A percentile compares a stretch with the other conserved stretches of the same genome.
Conservation (phyloP, 208 protist genomes). For the Acanthamoeba lenticulata region DNA sequence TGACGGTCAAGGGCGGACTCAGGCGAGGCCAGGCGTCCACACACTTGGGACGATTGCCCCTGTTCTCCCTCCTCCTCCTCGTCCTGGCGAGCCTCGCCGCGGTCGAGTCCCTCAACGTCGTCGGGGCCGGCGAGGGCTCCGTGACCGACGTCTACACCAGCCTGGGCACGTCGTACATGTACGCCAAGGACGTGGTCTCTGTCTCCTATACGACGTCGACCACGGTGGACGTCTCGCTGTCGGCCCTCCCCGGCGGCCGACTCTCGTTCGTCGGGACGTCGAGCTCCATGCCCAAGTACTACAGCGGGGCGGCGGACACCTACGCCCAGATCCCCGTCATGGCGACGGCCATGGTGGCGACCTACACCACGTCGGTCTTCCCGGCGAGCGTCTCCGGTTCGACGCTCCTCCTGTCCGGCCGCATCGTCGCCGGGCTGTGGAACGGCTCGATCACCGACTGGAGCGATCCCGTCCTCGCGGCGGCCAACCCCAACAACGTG, state of each 20-base stretch:
- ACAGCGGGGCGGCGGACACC: not conserved
- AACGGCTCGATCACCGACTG: not conserved
- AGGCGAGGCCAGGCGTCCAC: too few species aligned
- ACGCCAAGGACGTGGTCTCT: not conserved
- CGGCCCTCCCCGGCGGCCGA: not conserved
- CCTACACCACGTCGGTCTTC: not conserved
- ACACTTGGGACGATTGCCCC: too few species aligned
- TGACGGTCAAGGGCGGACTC: too few species aligned
- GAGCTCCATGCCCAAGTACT: not conserved
- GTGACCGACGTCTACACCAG: not conserved
- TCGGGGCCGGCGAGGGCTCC: not conserved
- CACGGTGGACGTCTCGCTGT: not conserved
- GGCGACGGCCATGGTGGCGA: not conserved
- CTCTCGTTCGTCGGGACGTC: not conserved
- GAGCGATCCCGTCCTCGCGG: not conserved
- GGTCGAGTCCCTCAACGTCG: not conserved
- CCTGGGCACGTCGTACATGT: not conserved
- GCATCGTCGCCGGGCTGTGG: not conserved
- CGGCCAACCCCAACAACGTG: not conserved
- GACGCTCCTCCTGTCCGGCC: not conserved
- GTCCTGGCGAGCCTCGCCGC: not conserved
- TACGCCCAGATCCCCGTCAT: not conserved
- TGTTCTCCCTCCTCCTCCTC: not conserved
- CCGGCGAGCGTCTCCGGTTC: not conserved
- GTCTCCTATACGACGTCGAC: not conserved